Base-by-base conservation (phyloP, 768 basidiomycete genomes). In the Lentinula lateritia region DNA sequence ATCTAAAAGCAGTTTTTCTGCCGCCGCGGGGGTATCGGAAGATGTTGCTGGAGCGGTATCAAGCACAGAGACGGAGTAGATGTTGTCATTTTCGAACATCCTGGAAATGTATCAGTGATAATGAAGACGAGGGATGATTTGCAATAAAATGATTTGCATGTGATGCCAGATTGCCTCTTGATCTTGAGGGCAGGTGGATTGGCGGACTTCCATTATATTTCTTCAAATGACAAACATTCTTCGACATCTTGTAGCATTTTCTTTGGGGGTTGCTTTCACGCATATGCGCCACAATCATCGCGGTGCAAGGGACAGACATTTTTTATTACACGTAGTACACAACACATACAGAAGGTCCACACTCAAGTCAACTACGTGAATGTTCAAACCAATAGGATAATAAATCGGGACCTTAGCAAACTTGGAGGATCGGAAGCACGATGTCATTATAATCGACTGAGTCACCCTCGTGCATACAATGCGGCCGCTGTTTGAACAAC, bases 31-130 rank as follows among this genome's bases (percentile, higher is more conserved):
- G 0, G 86, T 81, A 18, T 94, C 92, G 23, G 87, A 82, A 15
- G 82, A 75, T 10, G 79, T 75, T 16, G 83, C 78, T 7, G 82
- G 68, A 0, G 87, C 77, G 6, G 78, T 74, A 65, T 89, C 86
- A 66, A 92, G 87, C 1, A 94, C 88, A 15, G 89, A 82, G 52
- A 96, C 89, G 0, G 88, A 86, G 73, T 88, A 95, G 34, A 94
- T 83, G 62, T 82, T 84, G 74, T 93, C 88, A 28, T 82, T 80
- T 68, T 96, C 93, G 69, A 93, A 96, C 55, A 56, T 56, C 10
- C 9, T 48, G 18, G 28, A 95, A 61, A 58, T 73, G 61, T 18
- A 16, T 2, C 12, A 36, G 32, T 28, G 13, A n/a, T 36, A 20
- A 38, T 10, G 34, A 20, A 45, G 13, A 23, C 36, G 42, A 9